Evolutionary conservation across 2,329 filamentous ascomycete species (phyloP), one percentile per base, ranked within the genome.

Genomic region (Alternaria alternata): DNA sequence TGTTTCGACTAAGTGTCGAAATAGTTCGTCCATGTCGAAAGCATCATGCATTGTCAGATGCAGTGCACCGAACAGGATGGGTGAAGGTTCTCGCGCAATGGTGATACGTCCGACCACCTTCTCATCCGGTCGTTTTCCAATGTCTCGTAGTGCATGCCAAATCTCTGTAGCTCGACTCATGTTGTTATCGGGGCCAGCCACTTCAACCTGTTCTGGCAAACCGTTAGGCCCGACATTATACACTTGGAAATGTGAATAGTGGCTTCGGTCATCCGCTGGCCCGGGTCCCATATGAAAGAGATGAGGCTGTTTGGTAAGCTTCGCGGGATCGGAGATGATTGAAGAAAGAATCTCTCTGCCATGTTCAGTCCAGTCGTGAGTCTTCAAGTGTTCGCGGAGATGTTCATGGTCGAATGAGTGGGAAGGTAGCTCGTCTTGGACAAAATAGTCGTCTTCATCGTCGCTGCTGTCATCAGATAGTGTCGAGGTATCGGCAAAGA

Each of bases 1-100:
- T 1, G 84, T 82, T 12, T 83, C 80, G 5, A 88, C 81, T 16
- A 89, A 78, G 62, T 87, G 81, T 16, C 77, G 74, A 58, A 86
- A 85, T 1, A 89, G 78, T 62, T 88, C 87, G 48, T 88, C 83
- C 84, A 89, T 87, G 68, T 89, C 87, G 64, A 89, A 89, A 58
- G 85, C 78, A 12, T 82, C 71, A 28, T 82, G 79, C 79, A 89
- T 83, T 3, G 86, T 86, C 56, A 87, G 76, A 68, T 89, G 87
- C 2, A 88, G 77, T 0, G 86, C 85, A 2, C 84, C 87, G 52
- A 89, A 86, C 36, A 87, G 81, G 7, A 88, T 81, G 0, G 87
- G 85, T 2, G 86, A 85, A 1, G 87, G 87, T 64, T 89, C 87
- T 63, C 87, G 82, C 26, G 88, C 80, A 61, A 89, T 86, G 54